Evolutionary conservation across 2,329 filamentous ascomycete genomes (phyloP), one percentile per base, ranked within the genome.

Genomic region (Aspergillus transmontanensis): DNA sequence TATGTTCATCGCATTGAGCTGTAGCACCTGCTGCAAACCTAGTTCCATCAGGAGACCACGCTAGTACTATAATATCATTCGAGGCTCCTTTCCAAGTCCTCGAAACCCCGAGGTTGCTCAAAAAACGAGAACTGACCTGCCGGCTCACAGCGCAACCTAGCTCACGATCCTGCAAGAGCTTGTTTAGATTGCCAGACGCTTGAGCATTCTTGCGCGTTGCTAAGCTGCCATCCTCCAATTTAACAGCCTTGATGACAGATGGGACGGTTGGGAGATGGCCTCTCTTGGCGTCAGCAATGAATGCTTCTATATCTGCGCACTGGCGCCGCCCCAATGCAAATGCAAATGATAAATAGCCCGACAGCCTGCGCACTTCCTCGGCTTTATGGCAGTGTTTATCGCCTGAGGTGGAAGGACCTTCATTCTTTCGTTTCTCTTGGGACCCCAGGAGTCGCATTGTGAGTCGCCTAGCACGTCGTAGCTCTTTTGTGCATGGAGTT

Each of bases 21-120:
- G 85, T 83, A 5, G 86, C 84, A 2, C 86, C 87, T 11, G 83
- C 85, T 32, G 83, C 85, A 68, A 89, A 89, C 4, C 69, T 76
- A 2, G 79, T 79, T 2, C 85, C 83, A 71, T 86, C 79, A 2
- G 81, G 79, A 2, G 83, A 82, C 87, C 87, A 89, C 16, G 85
- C 81, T 4, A 88, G 73, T 11, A 81, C 80, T 39, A 84, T 79
- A 1, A 89, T 81, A 71, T 89, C 87, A 28, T 84, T 83, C 0
- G 86, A 88, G 0, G 85, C 85, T 1, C 86, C 85, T 64, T 83
- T 85, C 79, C 84, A 88, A 16, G 79, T 77, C 58, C 76, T 79
- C 30, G 75, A 79, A 3, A 77, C 76, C 5, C 77, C 80, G 19
- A 87, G 69, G 1, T 79, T 75, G 28, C 80, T 73, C 36, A 69